Evolutionary conservation across 2,329 filamentous ascomycete species (phyloP), one percentile per base, ranked within the genome.

Genomic region (Nemania sp.): DNA sequence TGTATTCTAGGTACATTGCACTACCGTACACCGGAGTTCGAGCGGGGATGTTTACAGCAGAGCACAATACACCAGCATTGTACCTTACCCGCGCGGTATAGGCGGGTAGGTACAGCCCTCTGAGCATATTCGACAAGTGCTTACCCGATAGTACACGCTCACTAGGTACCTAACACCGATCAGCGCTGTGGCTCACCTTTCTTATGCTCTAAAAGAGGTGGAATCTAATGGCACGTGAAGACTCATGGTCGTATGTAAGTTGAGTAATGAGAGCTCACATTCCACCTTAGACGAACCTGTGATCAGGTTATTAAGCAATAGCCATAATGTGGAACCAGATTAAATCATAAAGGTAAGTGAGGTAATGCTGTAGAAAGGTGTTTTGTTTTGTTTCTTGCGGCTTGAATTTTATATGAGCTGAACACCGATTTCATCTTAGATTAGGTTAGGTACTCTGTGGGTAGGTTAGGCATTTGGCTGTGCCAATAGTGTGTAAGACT

Each of bases 191-290:
- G n/a, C n/a, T n/a, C n/a, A n/a, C n/a, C n/a, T n/a, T n/a, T n/a
- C n/a, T n/a, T n/a, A n/a, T n/a, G n/a, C n/a, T n/a, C n/a, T n/a
- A 35, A 35, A 35, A 35, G 11, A 11, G 32, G 5, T 35, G 32
- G 32, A 11, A 11, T 35, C 11, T 35, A 35, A 35, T 35, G 32
- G 32, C 32, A 35, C 32, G 32, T 41, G 38, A 15, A 41, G 38
- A 41, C 38, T 15, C 38, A 41, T 41, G 38, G 38, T 41, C 11
- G 15, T 41, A 41, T 22, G 22, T 22, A 22, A 11, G 24, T 43
- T n/a, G 26, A 29, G 10, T 53, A 49, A 53, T 61, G 22, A 53
- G 35, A 43, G 51, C 15, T 54, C 43, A 38, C 43, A 38, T 59
- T 49, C 27, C 27, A 60, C 38, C 32, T 15, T 13, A 41, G 38